Percentiles rank a stretch among this genome's conserved stretches.
These are phyloP conservation scores for Neonectria magnoliae DNA, from an alignment of 2,329 filamentous ascomycete species.

Conservation along the genomic window DNA sequence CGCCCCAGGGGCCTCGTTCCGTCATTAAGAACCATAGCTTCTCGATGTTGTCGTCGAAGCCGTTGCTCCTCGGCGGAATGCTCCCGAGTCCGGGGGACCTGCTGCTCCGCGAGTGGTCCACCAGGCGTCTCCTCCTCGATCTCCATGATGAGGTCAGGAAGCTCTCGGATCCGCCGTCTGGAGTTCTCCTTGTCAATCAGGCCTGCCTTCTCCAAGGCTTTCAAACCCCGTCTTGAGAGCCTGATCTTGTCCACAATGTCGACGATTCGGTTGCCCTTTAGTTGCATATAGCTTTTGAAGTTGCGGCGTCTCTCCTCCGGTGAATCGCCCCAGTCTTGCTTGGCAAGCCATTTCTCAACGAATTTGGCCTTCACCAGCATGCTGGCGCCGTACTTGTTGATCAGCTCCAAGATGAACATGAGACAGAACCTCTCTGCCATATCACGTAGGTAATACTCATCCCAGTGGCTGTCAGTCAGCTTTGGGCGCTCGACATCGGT, in stretches of 20 bases:
- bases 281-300: constrained; percentile 62
- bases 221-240: constrained; percentile 61
- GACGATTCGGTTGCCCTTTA: constrained; percentile 62
- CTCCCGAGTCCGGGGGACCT: constrained; percentile 52
- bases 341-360: constrained; percentile 77
- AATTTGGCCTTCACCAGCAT: constrained; percentile 71
- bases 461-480: constrained; percentile 66
- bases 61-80: constrained; percentile 75
- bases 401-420: constrained; percentile 65
- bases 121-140: constrained; percentile 42
- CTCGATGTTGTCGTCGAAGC: constrained; percentile 78
- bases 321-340: constrained; percentile 73
- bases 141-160: constrained; percentile 49
- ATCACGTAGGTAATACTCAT: constrained; percentile 71
- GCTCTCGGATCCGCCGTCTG: constrained; percentile 41
- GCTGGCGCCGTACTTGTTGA: constrained; percentile 66
- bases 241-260: constrained; percentile 62
- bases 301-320: constrained; percentile 63
- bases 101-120: constrained; percentile 40
- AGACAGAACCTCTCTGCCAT: constrained; percentile 69
- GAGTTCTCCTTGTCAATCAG: constrained; percentile 53
- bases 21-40: constrained; percentile 92
- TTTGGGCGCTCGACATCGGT: constrained; percentile 60
- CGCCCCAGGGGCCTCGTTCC: constrained; percentile 78
- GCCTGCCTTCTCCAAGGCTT: constrained; percentile 61